phyloP scores from a whole-genome alignment of 371 early-diverging fungal species.

The Mucor sp. region DNA sequence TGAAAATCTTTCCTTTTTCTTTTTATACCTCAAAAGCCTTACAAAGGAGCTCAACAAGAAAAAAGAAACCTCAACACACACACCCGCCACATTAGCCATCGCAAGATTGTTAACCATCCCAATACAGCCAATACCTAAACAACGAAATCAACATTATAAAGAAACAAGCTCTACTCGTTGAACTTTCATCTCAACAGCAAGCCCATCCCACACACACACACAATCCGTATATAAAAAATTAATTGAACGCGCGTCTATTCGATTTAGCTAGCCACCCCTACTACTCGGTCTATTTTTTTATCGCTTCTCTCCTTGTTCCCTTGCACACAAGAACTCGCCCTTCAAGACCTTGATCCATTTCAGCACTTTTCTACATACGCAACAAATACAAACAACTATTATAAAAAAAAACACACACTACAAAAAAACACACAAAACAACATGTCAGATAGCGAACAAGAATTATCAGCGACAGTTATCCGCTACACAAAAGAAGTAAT shows the following conservation, averaged over 20 bases:
- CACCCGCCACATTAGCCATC: neutral
- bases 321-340: neutral
- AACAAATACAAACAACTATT: neutral
- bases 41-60: neutral
- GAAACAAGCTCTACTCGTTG: neutral
- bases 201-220: neutral
- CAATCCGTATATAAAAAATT: neutral
- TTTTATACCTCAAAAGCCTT: neutral
- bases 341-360: neutral
- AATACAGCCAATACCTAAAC: neutral
- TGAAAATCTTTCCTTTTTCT: neutral
- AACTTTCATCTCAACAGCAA: constrained; percentile 10
- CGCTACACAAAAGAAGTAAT: constrained; percentile 54
- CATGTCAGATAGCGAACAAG: constrained; percentile 4
- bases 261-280: neutral
- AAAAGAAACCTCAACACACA: neutral
- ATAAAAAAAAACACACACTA: too few relatives aligned
- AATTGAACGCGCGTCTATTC: constrained; percentile 13
- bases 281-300: constrained; percentile 5
- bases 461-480: constrained; percentile 15
- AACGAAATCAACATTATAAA: constrained; percentile 45
- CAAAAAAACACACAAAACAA: neutral
- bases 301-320: neutral
- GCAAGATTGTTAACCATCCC: neutral
- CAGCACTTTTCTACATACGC: neutral